These are phyloP conservation scores for Rhododendron vialii DNA, from an alignment of 148 eudicot genomes.

Conservation along the genomic window DNA sequence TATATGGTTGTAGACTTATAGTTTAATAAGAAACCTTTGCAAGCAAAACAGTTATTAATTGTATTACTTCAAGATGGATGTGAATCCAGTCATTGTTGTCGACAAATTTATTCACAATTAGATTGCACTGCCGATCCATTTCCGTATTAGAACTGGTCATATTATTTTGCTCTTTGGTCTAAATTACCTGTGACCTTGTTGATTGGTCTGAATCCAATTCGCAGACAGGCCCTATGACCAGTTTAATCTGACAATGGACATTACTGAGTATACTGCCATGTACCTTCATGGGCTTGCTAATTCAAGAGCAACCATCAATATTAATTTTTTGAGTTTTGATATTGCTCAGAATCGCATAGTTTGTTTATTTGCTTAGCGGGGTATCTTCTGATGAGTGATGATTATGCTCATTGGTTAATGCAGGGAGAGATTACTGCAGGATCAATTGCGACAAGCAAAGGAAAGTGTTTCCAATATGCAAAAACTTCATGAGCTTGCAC, in stretches of 20 bases:
- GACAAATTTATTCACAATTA: background rate
- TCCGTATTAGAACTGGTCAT: background rate
- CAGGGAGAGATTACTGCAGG: constrained; percentile 91
- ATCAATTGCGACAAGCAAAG: constrained; percentile 91
- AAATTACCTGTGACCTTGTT: background rate
- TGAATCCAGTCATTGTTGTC: background rate
- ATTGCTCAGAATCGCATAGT: background rate
- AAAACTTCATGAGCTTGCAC: constrained; percentile 94
- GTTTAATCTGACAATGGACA: background rate
- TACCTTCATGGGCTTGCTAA: background rate
- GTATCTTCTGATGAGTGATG: constrained; percentile 3
- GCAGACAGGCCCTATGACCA: background rate
- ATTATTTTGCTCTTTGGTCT: background rate
- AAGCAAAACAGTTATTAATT: background rate
- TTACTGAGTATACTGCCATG: background rate
- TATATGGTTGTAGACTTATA: background rate
- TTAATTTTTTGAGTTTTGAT: background rate
- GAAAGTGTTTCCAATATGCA: constrained; percentile 96
- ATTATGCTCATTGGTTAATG: constrained; percentile 22
- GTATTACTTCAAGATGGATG: background rate
- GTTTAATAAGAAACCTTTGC: background rate
- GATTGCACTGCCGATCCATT: background rate
- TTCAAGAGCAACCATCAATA: background rate
- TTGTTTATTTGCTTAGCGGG: background rate
- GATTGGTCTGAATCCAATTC: background rate